Conservation (phyloP, 345 rosid genomes). For the Eucalyptus grandis region DNA sequence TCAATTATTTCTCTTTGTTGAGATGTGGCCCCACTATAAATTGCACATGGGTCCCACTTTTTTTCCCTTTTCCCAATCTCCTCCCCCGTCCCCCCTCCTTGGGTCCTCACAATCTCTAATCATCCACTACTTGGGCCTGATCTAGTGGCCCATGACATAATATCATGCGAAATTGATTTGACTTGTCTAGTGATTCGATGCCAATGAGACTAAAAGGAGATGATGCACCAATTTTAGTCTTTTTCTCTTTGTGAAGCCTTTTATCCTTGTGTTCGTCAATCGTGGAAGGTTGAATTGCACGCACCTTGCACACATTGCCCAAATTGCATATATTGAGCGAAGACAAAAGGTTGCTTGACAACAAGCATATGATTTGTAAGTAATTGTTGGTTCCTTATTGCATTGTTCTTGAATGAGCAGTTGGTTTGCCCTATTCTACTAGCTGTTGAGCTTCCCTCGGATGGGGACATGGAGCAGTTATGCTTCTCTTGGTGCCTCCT, state of each 20-base stretch:
- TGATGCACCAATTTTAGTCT: not conserved
- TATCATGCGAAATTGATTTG: not conserved
- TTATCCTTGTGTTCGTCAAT: fast-evolving
- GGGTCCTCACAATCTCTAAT: not conserved
- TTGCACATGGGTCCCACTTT: not conserved
- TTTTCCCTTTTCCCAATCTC: not conserved
- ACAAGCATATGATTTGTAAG: fast-evolving
- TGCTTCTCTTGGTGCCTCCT: not conserved
- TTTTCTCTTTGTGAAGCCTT: not conserved
- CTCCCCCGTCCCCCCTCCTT: too few species aligned
- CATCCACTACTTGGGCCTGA: not conserved
- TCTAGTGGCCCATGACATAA: not conserved
- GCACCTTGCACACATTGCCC: not conserved
- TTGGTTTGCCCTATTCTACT: fast-evolving
- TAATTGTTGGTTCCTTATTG: fast-evolving
- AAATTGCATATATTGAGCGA: fast-evolving
- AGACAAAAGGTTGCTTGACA: not conserved
- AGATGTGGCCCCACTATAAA: not conserved
- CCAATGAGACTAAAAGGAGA: too few species aligned
- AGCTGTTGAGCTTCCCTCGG: not conserved
- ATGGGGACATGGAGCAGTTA: fast-evolving
- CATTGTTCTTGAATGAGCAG: not conserved
- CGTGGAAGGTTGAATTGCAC: not conserved
- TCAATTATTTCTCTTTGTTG: not conserved
- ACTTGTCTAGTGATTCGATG: not conserved